phyloP scores from a whole-genome alignment of 2,329 filamentous ascomycete species.

The Fonsecaea nubica region DNA sequence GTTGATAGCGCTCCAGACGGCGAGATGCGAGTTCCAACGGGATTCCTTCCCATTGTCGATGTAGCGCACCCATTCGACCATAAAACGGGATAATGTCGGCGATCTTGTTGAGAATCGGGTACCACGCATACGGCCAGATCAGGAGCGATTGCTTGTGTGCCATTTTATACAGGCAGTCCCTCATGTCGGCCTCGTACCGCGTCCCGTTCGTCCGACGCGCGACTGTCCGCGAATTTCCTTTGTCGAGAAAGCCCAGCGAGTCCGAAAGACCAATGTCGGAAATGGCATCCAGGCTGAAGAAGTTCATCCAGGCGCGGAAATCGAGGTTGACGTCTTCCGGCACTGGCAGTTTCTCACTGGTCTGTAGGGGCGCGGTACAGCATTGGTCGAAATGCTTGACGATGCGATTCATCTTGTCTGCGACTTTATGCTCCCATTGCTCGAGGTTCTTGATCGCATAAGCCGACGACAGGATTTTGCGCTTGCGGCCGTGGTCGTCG shows the following conservation, averaged over 20 bases:
- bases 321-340: slow-evolving; percentile 56
- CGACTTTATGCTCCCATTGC: slow-evolving; percentile 50
- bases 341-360: slow-evolving; percentile 17
- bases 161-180: slow-evolving; percentile 60
- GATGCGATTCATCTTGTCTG: slow-evolving; percentile 39
- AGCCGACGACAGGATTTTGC: slow-evolving; percentile 48
- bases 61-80: slow-evolving; percentile 18
- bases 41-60: slow-evolving; percentile 20
- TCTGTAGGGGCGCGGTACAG: slow-evolving; percentile 38
- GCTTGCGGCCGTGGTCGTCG: slow-evolving; percentile 48
- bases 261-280: slow-evolving; percentile 59
- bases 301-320: slow-evolving; percentile 60
- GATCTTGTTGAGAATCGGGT: slow-evolving; percentile 55
- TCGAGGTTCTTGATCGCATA: slow-evolving; percentile 51
- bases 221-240: slow-evolving; percentile 54
- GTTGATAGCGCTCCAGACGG: slow-evolving; percentile 44
- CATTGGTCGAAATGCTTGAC: slow-evolving; percentile 44
- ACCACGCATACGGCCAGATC: slow-evolving; percentile 61
- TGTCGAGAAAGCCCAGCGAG: slow-evolving; percentile 58
- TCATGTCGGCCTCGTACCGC: slow-evolving; percentile 55
- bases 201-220: slow-evolving; percentile 51
- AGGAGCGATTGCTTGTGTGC: slow-evolving; percentile 59
- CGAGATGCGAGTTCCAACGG: slow-evolving; percentile 33
- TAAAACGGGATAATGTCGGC: slow-evolving; percentile 53
- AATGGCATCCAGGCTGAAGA: slow-evolving; percentile 64